Evolutionary conservation across 768 basidiomycete genomes (phyloP).

Genomic region (Royoungia palumana): DNA sequence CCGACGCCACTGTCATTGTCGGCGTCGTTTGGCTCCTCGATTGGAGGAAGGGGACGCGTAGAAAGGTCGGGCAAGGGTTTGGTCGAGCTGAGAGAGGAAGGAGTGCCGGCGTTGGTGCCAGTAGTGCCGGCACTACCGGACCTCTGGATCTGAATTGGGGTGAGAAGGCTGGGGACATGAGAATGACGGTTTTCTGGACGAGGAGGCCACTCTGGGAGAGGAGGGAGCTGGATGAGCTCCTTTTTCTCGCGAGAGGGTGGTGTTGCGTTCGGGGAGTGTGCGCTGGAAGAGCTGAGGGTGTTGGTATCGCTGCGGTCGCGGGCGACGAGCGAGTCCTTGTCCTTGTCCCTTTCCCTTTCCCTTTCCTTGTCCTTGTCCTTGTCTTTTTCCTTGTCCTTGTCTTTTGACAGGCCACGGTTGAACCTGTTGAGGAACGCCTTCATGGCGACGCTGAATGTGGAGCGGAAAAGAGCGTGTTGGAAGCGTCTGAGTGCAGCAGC

Average conservation of each 20-base stretch:
- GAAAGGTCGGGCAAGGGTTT: slow-evolving; percentile 75
- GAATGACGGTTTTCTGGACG: slow-evolving; percentile 23
- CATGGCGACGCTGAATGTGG: slow-evolving; percentile 44
- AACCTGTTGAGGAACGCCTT: slow-evolving; percentile 82
- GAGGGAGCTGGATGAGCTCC: slow-evolving; percentile 51
- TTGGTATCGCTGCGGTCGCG: slow-evolving; percentile 34
- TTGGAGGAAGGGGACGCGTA: slow-evolving; percentile 45
- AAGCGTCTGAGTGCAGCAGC: slow-evolving; percentile 5
- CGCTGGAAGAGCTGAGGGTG: slow-evolving; percentile 28
- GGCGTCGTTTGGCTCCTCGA: slow-evolving; percentile 39
- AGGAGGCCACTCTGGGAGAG: slow-evolving; percentile 69
- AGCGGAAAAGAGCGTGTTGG: slow-evolving; percentile 8
- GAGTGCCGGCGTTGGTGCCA: slow-evolving; percentile 38
- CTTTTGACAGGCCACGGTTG: slow-evolving; percentile 56
- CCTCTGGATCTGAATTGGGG: slow-evolving; percentile 26
- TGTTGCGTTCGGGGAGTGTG: slow-evolving; percentile 23
- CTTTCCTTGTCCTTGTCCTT: slow-evolving; percentile 24
- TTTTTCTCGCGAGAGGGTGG: slow-evolving; percentile 51
- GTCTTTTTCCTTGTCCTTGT: slow-evolving; percentile 58
- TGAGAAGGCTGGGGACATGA: neutral
- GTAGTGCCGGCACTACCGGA: slow-evolving; percentile 28
- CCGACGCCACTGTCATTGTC: slow-evolving; percentile 36
- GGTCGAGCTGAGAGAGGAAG: slow-evolving; percentile 47
- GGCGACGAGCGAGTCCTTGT: slow-evolving; percentile 28
- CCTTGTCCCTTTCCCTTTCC: slow-evolving; percentile 15